These are phyloP conservation scores for Apiotrichum laibachii DNA, from an alignment of 1,284 basidiomycete genomes.

Conservation along the genomic window DNA sequence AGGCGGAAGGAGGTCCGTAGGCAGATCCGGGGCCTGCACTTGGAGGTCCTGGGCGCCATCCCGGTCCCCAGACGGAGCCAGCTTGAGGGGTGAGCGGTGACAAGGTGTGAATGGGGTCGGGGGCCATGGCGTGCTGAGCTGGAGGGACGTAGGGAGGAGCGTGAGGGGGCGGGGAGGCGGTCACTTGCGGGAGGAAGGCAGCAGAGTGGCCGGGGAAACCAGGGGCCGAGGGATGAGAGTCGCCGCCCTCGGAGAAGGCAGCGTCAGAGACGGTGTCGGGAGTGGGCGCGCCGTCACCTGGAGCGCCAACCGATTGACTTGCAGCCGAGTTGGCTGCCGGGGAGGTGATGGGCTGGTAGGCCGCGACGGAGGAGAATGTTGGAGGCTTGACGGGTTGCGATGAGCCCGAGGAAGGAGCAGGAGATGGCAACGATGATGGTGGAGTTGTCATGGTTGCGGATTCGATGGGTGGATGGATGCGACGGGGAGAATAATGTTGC, in stretches of 20 bases:
- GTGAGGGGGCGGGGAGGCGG: constrained; percentile 45
- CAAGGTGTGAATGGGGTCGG: constrained; percentile 44
- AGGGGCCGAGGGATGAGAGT: constrained; percentile 12
- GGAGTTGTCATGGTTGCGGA: constrained; percentile 33
- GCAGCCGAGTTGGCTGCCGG: constrained; percentile 11
- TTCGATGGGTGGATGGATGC: background rate
- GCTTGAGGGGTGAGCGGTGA: constrained; percentile 14
- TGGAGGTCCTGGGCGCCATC: constrained; percentile 21
- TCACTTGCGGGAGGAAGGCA: constrained; percentile 37
- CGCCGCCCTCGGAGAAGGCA: constrained; percentile 9
- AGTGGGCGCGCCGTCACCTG: constrained; percentile 11
- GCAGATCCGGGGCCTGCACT: constrained; percentile 12
- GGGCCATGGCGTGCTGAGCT: constrained; percentile 48
- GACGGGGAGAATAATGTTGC: background rate
- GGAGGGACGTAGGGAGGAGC: constrained; percentile 45
- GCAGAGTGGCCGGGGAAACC: constrained; percentile 12
- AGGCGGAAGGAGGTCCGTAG: constrained; percentile 9
- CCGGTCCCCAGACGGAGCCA: constrained; percentile 19
- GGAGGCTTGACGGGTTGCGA: constrained; percentile 27
- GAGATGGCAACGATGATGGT: constrained; percentile 37
- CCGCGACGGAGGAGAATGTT: constrained; percentile 28
- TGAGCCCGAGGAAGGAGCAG: constrained; percentile 35
- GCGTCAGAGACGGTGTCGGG: constrained; percentile 17
- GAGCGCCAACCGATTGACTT: constrained; percentile 7
- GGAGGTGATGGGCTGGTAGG: constrained; percentile 17